phyloP scores from a whole-genome alignment of 352 stramenopile species.

The Globisporangium recalcitrans region DNA sequence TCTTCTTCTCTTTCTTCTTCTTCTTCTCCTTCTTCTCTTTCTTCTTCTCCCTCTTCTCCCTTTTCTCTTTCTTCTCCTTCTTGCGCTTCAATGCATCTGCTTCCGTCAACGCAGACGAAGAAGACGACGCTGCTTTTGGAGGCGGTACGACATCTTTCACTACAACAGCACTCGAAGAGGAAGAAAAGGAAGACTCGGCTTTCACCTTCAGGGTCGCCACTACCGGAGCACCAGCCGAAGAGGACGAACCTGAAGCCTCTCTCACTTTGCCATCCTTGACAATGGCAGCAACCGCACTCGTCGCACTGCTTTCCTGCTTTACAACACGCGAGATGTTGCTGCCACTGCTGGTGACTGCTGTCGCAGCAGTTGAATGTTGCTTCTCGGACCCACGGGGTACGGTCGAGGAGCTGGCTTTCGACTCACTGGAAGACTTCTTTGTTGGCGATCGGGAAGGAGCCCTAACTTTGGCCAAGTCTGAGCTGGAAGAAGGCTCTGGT shows the following conservation, averaged over 20 bases:
- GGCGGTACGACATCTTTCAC: not conserved
- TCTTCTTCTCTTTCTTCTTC: slow-evolving; percentile 53
- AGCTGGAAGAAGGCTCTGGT: not conserved
- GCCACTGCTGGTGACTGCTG: not conserved
- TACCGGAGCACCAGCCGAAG: not conserved
- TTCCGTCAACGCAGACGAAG: not conserved
- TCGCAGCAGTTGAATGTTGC: not conserved
- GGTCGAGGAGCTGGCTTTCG: slow-evolving; percentile 14
- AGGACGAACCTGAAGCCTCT: not conserved
- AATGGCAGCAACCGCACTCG: not conserved
- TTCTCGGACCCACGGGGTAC: not conserved
- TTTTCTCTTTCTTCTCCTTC: slow-evolving; percentile 59
- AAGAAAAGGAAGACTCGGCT: not conserved
- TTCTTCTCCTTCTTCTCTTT: slow-evolving; percentile 57
- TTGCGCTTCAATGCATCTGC: slow-evolving; percentile 32
- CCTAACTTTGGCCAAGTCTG: slow-evolving; percentile 1
- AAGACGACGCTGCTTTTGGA: not conserved
- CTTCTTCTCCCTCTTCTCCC: slow-evolving; percentile 70
- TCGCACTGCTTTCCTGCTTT: slow-evolving; percentile 6
- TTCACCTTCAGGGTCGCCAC: not conserved
- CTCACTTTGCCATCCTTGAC: not conserved
- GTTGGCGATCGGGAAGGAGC: slow-evolving; percentile 10
- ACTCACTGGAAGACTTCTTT: slow-evolving; percentile 28
- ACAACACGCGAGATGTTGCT: not conserved
- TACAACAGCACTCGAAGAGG: not conserved